Evolutionary conservation across 306 rosid genomes (phyloP).

Genomic region (Inga laurina): DNA sequence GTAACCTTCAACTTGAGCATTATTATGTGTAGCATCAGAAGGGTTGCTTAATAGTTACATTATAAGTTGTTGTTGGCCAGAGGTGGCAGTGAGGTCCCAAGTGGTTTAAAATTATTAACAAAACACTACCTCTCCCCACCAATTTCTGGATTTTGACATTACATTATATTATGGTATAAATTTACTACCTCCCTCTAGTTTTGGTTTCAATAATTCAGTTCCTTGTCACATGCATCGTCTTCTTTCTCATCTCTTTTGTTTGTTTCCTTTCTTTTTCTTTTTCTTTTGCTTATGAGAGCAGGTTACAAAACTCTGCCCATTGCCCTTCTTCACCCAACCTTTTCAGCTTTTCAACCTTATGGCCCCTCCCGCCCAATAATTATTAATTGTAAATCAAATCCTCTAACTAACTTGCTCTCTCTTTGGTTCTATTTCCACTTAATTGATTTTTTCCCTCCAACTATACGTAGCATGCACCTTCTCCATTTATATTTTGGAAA

Average conservation of each 20-base stretch:
- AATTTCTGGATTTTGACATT: conserved; percentile 55
- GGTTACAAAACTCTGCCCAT: conserved; percentile 43
- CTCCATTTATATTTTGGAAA: neutral
- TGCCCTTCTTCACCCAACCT: conserved; percentile 31
- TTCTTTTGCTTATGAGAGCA: conserved; percentile 16
- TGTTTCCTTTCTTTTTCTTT: conserved; percentile 12
- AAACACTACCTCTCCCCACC: conserved; percentile 35
- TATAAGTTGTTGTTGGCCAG: conserved; percentile 42
- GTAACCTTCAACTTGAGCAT: neutral
- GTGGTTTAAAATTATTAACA: conserved; percentile 28
- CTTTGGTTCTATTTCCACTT: conserved; percentile 20
- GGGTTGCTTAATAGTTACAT: neutral
- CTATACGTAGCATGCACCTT: neutral
- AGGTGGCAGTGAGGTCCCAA: conserved; percentile 43
- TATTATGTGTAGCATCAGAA: neutral
- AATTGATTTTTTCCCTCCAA: conserved; percentile 37
- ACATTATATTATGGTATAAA: conserved; percentile 28
- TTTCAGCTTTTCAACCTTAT: conserved; percentile 39
- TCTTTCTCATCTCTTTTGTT: neutral
- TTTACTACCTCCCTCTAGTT: conserved; percentile 28
- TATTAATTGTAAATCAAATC: conserved; percentile 42
- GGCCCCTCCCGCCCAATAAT: conserved; percentile 35
- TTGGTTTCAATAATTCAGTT: conserved; percentile 57
- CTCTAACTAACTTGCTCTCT: conserved; percentile 47
- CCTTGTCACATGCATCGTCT: conserved; percentile 59